Base-by-base conservation (phyloP, 345 rosid species). In the Moringa oleifera region DNA sequence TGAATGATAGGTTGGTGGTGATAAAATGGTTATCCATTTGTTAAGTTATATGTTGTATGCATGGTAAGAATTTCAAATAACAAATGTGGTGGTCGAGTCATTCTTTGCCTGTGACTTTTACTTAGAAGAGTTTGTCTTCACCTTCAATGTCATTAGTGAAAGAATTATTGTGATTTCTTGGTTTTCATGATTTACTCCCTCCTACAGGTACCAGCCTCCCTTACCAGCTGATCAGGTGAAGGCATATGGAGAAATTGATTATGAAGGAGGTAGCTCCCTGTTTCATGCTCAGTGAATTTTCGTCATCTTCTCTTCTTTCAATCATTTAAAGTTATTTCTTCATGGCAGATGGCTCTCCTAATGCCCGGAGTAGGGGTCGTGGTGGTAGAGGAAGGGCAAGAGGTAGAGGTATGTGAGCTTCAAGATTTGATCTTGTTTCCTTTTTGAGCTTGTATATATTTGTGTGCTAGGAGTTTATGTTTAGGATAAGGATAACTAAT, bases 161-260 rank as follows among this genome's bases (percentile, higher is more conserved):
- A 11, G 47, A 15, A 41, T 7, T 41, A 7, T 15, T 4, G 47
- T 2, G n/a, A 51, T 51, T 51, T 18, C 18, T 3, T 18, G 17
- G 25, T 12, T 52, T 45, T 69, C 4, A 56, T 63, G 20, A 61
- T 25, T 63, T 46, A n/a, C 31, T 55, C 53, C 28, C n/a, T 45
- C 47, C 50, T 79, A 56, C 70, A 88, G 97, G 74, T 87, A 90
- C 71, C 95, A 90, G 78, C 74, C 72, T 70, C 95, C 97, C 0
- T 71, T 90, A 68, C 87, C 92, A 23, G 67, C 75, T 51, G 95
- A 90, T 31, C 63, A 71, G 76, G 92, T 87, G 76, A 90, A 75
- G 74, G 61, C 80, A 54, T 68, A 62, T 7, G 16, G 72, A 61
- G 84, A 81, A 25, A n/a, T 71, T 63, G 87, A 87, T 51, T 78